phyloP scores from a whole-genome alignment of 768 basidiomycete genomes.

The Leccinum ochraceum region DNA sequence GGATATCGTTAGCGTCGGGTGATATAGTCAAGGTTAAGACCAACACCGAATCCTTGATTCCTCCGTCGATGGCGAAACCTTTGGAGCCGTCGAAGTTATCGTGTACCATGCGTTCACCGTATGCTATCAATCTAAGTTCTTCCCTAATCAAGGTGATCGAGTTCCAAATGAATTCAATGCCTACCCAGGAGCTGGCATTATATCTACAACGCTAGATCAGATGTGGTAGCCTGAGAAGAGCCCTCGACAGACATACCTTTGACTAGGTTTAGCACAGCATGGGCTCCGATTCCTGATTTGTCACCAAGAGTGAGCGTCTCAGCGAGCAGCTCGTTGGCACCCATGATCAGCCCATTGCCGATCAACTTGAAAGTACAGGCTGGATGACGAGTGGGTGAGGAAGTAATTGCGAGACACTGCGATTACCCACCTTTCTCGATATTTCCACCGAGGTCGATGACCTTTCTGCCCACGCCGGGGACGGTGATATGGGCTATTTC shows the following conservation, averaged over 20 bases:
- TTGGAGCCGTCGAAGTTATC: slow-evolving; percentile 72
- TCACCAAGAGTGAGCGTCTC: slow-evolving; percentile 86
- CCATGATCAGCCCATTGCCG: slow-evolving; percentile 77
- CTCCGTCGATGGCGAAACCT: slow-evolving; percentile 85
- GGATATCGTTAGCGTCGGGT: slow-evolving; percentile 7
- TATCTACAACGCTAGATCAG: slow-evolving; percentile 42
- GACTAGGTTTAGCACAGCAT: slow-evolving; percentile 50
- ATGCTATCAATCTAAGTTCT: slow-evolving; percentile 46
- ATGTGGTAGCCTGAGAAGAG: slow-evolving; percentile 1
- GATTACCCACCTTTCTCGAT: slow-evolving; percentile 66
- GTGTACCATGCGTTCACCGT: slow-evolving; percentile 68
- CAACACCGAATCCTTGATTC: slow-evolving; percentile 79
- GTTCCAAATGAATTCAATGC: slow-evolving; percentile 11
- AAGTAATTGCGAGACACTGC: not conserved
- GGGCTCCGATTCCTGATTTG: slow-evolving; percentile 75
- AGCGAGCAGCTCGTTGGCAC: slow-evolving; percentile 75
- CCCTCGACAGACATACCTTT: slow-evolving; percentile 47
- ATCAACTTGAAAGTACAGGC: slow-evolving; percentile 76
- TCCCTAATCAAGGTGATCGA: slow-evolving; percentile 5
- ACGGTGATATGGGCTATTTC: slow-evolving; percentile 76
- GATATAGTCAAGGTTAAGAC: slow-evolving; percentile 20
- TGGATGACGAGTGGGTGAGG: slow-evolving; percentile 24
- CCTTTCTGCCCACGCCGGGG: slow-evolving; percentile 76
- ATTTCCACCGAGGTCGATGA: slow-evolving; percentile 81
- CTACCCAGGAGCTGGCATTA: slow-evolving; percentile 67